Evolutionary conservation across 169 alveolate species (phyloP), one percentile per base, ranked within the genome.

Genomic region (Eimeria brunetti): DNA sequence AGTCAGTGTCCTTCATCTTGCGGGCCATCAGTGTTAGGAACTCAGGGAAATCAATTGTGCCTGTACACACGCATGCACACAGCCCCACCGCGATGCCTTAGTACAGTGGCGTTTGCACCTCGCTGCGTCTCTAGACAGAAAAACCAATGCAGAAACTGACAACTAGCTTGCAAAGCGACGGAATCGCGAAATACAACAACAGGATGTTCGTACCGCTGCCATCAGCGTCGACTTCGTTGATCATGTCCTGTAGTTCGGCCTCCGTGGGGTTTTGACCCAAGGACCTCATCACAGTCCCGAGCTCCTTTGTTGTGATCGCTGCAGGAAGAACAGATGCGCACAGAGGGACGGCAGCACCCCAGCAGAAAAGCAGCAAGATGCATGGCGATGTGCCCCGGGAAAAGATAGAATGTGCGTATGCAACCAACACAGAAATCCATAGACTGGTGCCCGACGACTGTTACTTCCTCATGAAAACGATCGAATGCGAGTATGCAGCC

Each of bases 1-100:
- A 98, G 96, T 99, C 99, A 36, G 99, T 99, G 93, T 99, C 99
- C 97, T 99, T 99, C 99, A 99, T 98, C 98, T 99, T 99, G 96
- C 99, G 98, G 64, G 99, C 99, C 99, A 99, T 99, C 96, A 99
- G 98, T 73, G 99, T 98, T 89, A 99, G 97, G 97, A 99, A 99
- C 97, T 99, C 99, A 14, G 99, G 99, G 98, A 99, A 99, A 96
- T 99, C 99, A 94, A 99, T 98, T 58, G 99, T 98, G 60, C 99
- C 99, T 90, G 94, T 3, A 1, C 30, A 22, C 60, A 36, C 36
- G 38, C 30, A n/a, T 78, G 9, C 9, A 96, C 89, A 56, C 84
- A 38, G 20, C 24, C 86, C 86, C 38, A 69, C 53, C 89, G 49
- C 84, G 90, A 85, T 24, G 41, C 8, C 20, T 20, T 56, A 18